Evolutionary conservation across 768 basidiomycete genomes (phyloP).

Genomic region (Sarcodon aspratus): DNA sequence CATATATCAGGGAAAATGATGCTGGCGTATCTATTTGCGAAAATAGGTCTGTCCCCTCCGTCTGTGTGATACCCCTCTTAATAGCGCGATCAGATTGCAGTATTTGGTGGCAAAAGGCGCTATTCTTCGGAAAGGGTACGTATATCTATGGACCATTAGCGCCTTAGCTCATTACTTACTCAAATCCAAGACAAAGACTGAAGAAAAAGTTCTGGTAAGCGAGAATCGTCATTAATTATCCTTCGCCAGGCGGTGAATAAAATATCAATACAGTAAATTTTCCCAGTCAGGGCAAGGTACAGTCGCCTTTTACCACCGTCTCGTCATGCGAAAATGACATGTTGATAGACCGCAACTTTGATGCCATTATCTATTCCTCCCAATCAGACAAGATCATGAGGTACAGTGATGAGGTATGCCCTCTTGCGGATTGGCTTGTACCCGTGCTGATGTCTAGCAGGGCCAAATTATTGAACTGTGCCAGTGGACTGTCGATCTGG

Average conservation of each 20-base stretch:
- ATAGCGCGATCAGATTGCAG: constrained; percentile 43
- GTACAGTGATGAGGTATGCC: constrained; percentile 65
- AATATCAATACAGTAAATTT: constrained; percentile 43
- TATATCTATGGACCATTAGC: constrained; percentile 3
- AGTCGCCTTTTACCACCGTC: constrained; percentile 7
- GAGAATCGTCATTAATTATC: not conserved
- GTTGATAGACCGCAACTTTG: constrained; percentile 57
- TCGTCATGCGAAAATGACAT: constrained; percentile 1
- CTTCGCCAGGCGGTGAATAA: not conserved
- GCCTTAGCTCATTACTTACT: constrained; percentile 11
- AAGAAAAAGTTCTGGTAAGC: constrained; percentile 75
- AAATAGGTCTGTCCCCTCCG: constrained; percentile 49
- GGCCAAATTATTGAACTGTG: constrained; percentile 66
- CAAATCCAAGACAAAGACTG: constrained; percentile 53
- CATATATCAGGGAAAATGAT: constrained; percentile 70
- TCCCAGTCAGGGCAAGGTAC: constrained; percentile 44
- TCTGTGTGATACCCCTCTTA: not conserved
- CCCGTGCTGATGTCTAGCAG: constrained; percentile 16
- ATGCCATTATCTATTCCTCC: constrained; percentile 74
- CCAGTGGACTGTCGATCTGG: constrained; percentile 83
- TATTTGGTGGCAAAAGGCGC: constrained; percentile 84
- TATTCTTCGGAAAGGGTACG: constrained; percentile 76
- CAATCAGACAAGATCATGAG: constrained; percentile 68
- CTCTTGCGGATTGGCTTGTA: not conserved
- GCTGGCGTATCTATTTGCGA: constrained; percentile 74